Evolutionary conservation across 805 yeast genomes (phyloP).

Genomic region (Starmerella vitae): DNA sequence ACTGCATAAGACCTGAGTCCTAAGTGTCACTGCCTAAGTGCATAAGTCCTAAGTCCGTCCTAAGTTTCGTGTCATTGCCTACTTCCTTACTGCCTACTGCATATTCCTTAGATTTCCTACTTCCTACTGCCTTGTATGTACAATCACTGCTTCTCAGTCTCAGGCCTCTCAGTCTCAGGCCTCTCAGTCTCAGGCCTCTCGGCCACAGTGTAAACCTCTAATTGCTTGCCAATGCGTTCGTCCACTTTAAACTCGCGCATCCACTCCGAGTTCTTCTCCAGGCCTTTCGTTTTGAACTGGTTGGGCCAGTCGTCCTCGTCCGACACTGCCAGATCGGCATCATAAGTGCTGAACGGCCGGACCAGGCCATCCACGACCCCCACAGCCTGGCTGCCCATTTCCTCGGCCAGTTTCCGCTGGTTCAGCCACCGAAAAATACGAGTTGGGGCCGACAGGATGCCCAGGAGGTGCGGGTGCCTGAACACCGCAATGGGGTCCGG

Average conservation of each 20-base stretch:
- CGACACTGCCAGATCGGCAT: slow-evolving; percentile 33
- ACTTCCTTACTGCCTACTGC: too few relatives aligned
- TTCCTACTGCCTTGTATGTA: too few relatives aligned
- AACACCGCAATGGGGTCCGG: slow-evolving; percentile 57
- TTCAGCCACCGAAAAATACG: slow-evolving; percentile 69
- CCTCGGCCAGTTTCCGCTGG: slow-evolving; percentile 55
- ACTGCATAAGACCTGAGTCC: too few relatives aligned
- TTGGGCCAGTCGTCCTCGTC: slow-evolving; percentile 83
- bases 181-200: too few relatives aligned
- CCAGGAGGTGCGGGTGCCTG: slow-evolving; percentile 64
- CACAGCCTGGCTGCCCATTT: slow-evolving; percentile 42
- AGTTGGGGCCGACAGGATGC: slow-evolving; percentile 62
- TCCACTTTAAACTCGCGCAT: slow-evolving; percentile 59
- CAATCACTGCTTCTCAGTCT: too few relatives aligned
- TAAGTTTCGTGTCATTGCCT: too few relatives aligned
- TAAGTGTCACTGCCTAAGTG: too few relatives aligned
- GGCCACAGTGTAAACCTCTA: slow-evolving; percentile 26
- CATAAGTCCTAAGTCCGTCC: too few relatives aligned
- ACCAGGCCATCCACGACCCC: slow-evolving; percentile 40
- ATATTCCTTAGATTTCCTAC: too few relatives aligned
- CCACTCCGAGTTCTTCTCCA: slow-evolving; percentile 75
- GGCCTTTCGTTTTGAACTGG: slow-evolving; percentile 69
- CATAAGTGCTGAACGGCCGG: slow-evolving; percentile 39
- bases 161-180: too few relatives aligned
- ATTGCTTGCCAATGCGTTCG: slow-evolving; percentile 42